These are phyloP conservation scores for Alternaria brassicicola DNA, from an alignment of 2,329 filamentous ascomycete species.

Conservation along the genomic window DNA sequence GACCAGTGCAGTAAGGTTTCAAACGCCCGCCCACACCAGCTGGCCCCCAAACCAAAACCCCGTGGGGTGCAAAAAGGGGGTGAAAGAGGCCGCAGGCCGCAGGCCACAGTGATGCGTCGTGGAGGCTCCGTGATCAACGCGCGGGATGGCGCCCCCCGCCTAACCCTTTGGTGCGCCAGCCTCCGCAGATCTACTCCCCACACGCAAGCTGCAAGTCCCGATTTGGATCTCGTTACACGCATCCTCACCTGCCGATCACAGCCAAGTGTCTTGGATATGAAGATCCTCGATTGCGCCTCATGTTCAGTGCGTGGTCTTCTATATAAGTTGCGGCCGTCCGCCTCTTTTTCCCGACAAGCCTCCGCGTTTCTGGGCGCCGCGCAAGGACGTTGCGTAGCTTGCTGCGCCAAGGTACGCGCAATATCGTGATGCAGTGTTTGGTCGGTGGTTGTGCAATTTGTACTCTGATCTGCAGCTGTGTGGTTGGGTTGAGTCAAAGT, in stretches of 20 bases:
- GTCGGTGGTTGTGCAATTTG: slow-evolving; percentile 4
- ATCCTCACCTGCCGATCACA: slow-evolving; percentile 6
- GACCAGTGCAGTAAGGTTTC: slow-evolving; percentile 1
- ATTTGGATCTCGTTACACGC: slow-evolving; percentile 4
- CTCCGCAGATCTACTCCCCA: slow-evolving; percentile 5
- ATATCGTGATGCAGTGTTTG: slow-evolving; percentile 7
- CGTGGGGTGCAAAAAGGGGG: background rate
- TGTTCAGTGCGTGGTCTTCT: slow-evolving; percentile 2
- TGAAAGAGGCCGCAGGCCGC: background rate
- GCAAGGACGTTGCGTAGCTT: slow-evolving; percentile 11
- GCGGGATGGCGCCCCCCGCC: slow-evolving; percentile 9
- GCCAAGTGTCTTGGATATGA: slow-evolving; percentile 13
- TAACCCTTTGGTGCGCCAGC: slow-evolving; percentile 9
- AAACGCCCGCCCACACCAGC: background rate
- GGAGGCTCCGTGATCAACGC: slow-evolving; percentile 7
- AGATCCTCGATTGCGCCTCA: slow-evolving; percentile 14
- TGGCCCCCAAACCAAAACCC: background rate
- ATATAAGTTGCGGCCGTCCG: background rate
- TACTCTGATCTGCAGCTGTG: slow-evolving; percentile 9
- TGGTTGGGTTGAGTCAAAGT: slow-evolving; percentile 2
- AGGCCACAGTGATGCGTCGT: slow-evolving; percentile 2
- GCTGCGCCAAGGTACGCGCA: slow-evolving; percentile 11
- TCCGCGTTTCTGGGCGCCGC: slow-evolving; percentile 20
- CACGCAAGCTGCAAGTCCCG: slow-evolving; percentile 2
- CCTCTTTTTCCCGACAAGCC: slow-evolving; percentile 17